Base-by-base conservation (phyloP, 257 asterid species). In the Solanum tarapatanum region DNA sequence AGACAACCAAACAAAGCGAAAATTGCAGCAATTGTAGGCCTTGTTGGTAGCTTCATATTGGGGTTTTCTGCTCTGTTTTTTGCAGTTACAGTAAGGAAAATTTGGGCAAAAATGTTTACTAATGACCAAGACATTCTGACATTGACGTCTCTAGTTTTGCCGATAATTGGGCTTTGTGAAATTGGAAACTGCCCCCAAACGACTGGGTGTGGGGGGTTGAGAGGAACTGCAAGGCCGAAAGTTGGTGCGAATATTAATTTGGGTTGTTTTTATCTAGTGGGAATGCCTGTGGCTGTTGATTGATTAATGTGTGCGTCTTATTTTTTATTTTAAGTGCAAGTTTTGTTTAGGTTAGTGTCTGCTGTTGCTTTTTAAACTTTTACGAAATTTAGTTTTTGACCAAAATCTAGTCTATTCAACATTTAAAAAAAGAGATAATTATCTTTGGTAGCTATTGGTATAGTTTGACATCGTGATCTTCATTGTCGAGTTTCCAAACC, bases 171-270 rank as follows among this genome's bases (percentile, higher is more conserved):
- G 35, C 87, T 89, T 2, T 89, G 91, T 48, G 90, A 89, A 86
- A 33, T 89, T 3, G 91, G 91, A 7, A 89, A 87, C 72, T 89
- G 90, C n/a, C 91, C 90, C 4, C 88, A 89, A 76, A 89, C 89
- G 30, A 84, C 89, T 24, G 87, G 88, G 5, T 89, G 89, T 30
- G 89, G 91, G 60, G 91, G 87, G 16, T 80, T 89, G 32, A 87
- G 91, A 48, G 88, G 89, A 13, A 89, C 88, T 12, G 89, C 88
- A 6, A 68, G 91, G 84, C 89, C 89, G 11, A 89, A 89, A 87
- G 88, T 89, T 17, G 88, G 89, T 41, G 91, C 87, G 0, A 89
- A 89, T 76, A 89, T 89, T 12, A 89, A 89, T 80, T 84, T 89
- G 43, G 91, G 89, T 17, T 87, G 91, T 48, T 89, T 89, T 69